These are phyloP conservation scores for Zopfia rhizophila DNA, from an alignment of 2,329 filamentous ascomycete genomes.

Conservation along the genomic window DNA sequence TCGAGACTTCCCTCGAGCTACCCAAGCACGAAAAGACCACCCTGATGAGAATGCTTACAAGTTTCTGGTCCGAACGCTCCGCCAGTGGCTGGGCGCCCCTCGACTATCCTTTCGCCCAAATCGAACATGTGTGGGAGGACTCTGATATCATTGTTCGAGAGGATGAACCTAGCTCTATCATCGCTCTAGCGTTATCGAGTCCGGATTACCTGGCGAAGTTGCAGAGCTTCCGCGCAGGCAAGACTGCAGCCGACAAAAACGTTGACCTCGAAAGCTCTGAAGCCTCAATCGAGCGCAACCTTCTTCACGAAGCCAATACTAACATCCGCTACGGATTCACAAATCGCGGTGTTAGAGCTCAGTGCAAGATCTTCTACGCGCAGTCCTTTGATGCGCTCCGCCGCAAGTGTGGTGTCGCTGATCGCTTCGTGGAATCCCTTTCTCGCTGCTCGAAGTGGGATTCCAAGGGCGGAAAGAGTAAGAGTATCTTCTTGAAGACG, in stretches of 20 bases:
- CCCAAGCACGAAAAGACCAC: slow-evolving; percentile 94
- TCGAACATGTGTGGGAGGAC: slow-evolving; percentile 96
- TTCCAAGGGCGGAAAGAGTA: slow-evolving; percentile 96
- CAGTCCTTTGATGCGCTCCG: slow-evolving; percentile 97
- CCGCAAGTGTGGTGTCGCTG: slow-evolving; percentile 89
- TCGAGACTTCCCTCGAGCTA: slow-evolving; percentile 75
- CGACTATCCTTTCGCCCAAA: slow-evolving; percentile 84
- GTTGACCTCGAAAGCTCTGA: slow-evolving; percentile 57
- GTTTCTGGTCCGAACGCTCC: slow-evolving; percentile 98
- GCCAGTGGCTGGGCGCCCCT: slow-evolving; percentile 92
- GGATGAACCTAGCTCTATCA: slow-evolving; percentile 95
- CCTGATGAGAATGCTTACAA: slow-evolving; percentile 93
- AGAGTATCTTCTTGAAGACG: slow-evolving; percentile 96
- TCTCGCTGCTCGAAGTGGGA: slow-evolving; percentile 98
- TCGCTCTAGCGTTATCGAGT: slow-evolving; percentile 90
- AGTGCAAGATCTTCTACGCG: slow-evolving; percentile 98
- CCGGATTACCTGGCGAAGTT: slow-evolving; percentile 88
- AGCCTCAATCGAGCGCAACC: slow-evolving; percentile 82
- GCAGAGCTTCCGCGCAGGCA: slow-evolving; percentile 66
- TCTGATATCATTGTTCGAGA: slow-evolving; percentile 97
- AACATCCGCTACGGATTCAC: slow-evolving; percentile 97
- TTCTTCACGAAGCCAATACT: slow-evolving; percentile 85
- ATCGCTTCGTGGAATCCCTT: slow-evolving; percentile 93
- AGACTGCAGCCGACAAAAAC: slow-evolving; percentile 28
- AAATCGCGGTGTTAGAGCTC: slow-evolving; percentile 92